Percentiles rank a stretch among this genome's conserved stretches.
Conservation (phyloP, 495 filamentous ascomycete species). For the Talaromyces wortmannii region DNA sequence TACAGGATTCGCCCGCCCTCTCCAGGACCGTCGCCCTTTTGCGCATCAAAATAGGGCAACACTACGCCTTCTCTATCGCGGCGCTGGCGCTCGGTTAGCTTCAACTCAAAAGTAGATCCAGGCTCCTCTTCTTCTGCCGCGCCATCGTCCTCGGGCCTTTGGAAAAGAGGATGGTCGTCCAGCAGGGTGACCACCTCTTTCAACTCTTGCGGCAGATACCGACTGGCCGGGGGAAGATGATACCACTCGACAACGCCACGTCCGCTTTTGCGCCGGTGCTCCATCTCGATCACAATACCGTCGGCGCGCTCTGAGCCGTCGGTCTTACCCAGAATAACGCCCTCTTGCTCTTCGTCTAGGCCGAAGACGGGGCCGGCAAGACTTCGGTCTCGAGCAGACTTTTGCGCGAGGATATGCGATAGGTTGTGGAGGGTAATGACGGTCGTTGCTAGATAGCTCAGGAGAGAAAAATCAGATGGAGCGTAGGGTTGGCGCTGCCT, state of each 20-base stretch:
- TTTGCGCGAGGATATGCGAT: slow-evolving; percentile 59
- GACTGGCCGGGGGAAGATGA: slow-evolving; percentile 47
- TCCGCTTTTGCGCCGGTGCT: slow-evolving; percentile 75
- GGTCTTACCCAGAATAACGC: slow-evolving; percentile 57
- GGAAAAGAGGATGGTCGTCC: slow-evolving; percentile 70
- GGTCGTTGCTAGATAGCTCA: slow-evolving; percentile 63
- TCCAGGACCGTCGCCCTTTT: slow-evolving; percentile 69
- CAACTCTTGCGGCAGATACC: slow-evolving; percentile 22
- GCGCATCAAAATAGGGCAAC: slow-evolving; percentile 92
- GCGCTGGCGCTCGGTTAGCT: slow-evolving; percentile 84
- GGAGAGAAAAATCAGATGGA: slow-evolving; percentile 54
- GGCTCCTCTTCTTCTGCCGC: slow-evolving; percentile 40
- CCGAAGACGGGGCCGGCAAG: slow-evolving; percentile 69
- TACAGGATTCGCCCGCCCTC: slow-evolving; percentile 88
- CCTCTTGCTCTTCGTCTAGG: slow-evolving; percentile 65
- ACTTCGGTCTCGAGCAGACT: slow-evolving; percentile 62
- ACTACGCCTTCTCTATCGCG: slow-evolving; percentile 81
- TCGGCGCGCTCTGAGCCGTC: slow-evolving; percentile 32
- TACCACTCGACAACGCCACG: slow-evolving; percentile 73
- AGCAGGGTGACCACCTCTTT: slow-evolving; percentile 59
- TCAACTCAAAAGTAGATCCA: slow-evolving; percentile 72
- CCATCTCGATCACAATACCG: slow-evolving; percentile 76
- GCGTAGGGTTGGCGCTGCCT: slow-evolving; percentile 52
- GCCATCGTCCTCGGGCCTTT: slow-evolving; percentile 30
- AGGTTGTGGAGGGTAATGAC: slow-evolving; percentile 58